Percentiles rank a stretch among this genome's conserved stretches.
phyloP scores from a whole-genome alignment of 2,329 filamentous ascomycete genomes.

The Mollisiaceae sp. region DNA sequence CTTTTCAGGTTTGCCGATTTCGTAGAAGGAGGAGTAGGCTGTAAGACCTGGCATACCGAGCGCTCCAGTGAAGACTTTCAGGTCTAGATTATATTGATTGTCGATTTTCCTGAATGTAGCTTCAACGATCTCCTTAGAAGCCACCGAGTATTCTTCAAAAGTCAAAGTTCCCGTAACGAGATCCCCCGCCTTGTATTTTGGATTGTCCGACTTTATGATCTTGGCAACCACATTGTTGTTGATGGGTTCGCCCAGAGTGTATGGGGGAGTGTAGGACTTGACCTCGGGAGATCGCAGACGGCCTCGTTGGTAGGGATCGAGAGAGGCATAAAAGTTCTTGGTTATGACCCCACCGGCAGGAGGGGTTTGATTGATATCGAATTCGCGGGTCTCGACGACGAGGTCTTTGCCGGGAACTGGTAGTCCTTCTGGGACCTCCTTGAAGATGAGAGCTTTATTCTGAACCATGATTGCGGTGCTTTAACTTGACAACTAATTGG shows the following conservation, averaged over 20 bases:
- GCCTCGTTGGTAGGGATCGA: constrained; percentile 85
- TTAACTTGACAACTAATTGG: background rate
- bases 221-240: constrained; percentile 67
- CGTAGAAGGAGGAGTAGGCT: constrained; percentile 75
- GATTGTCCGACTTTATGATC: constrained; percentile 71
- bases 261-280: constrained; percentile 73
- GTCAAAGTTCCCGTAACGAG: constrained; percentile 62
- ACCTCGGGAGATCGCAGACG: constrained; percentile 69
- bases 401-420: constrained; percentile 76
- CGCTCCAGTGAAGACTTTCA: constrained; percentile 72
- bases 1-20: constrained; percentile 75
- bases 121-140: constrained; percentile 47
- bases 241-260: constrained; percentile 66
- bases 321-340: constrained; percentile 69
- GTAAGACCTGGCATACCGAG: constrained; percentile 82
- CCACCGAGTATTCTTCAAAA: constrained; percentile 71
- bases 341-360: constrained; percentile 70
- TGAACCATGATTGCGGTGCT: constrained; percentile 47
- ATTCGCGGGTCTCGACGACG: constrained; percentile 65
- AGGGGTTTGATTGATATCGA: constrained; percentile 67
- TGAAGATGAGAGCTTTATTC: constrained; percentile 81
- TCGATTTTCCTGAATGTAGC: constrained; percentile 58
- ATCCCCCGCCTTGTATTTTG: constrained; percentile 70
- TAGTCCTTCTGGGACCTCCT: constrained; percentile 66
- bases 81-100: constrained; percentile 72